phyloP scores from a whole-genome alignment of 2,329 filamentous ascomycete genomes.

The Plenodomus biglobosus region DNA sequence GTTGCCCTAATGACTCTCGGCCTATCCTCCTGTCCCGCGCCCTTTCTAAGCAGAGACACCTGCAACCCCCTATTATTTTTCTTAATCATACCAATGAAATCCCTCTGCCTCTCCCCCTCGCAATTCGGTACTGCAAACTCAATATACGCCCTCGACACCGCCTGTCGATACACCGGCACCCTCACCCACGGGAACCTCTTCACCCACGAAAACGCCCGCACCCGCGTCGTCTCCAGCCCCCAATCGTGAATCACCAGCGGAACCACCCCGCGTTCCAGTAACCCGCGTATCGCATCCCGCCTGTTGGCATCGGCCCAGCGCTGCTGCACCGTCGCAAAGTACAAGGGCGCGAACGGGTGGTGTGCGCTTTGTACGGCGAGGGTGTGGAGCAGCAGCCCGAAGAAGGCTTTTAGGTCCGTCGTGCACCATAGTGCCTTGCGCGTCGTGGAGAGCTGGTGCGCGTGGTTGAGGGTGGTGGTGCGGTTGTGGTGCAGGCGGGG shows the following conservation, averaged over 20 bases:
- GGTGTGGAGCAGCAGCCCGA: background rate
- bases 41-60: background rate
- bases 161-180: background rate
- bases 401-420: background rate
- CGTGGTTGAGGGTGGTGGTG: too few relatives aligned
- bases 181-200: background rate
- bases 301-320: background rate
- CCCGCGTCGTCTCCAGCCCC: background rate
- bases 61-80: background rate
- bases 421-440: too few relatives aligned
- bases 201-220: background rate
- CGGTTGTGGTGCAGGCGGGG: too few relatives aligned
- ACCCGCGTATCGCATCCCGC: background rate
- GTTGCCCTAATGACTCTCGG: too few relatives aligned
- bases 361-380: background rate
- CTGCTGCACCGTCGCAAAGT: background rate
- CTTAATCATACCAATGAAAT: background rate
- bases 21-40: too few relatives aligned
- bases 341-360: background rate
- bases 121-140: background rate
- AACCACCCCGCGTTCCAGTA: background rate
- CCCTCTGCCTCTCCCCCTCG: background rate
- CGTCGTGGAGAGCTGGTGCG: too few relatives aligned
- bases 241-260: background rate
- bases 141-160: background rate